A percentile compares a stretch with the other conserved stretches of the same genome.
Conservation (phyloP, 2,329 filamentous ascomycete genomes). For the Cercospora beticola region DNA sequence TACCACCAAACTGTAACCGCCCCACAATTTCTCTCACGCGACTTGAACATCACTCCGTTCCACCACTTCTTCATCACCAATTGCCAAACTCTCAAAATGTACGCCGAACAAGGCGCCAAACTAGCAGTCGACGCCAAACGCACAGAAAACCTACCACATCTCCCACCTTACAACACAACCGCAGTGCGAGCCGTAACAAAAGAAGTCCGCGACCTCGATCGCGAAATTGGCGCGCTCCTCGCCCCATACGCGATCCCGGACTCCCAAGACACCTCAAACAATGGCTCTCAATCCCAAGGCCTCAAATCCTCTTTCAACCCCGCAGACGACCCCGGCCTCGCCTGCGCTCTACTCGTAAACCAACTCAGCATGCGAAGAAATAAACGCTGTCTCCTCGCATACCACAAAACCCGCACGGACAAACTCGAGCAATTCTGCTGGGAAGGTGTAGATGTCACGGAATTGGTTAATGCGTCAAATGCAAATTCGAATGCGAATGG, state of each 20-base stretch:
- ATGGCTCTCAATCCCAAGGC: slow-evolving; percentile 19
- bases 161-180: slow-evolving; percentile 91
- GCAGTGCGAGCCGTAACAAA: slow-evolving; percentile 82
- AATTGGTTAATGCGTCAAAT: slow-evolving; percentile 54
- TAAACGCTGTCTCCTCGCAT: slow-evolving; percentile 91
- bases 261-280: slow-evolving; percentile 39
- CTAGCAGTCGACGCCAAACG: slow-evolving; percentile 96
- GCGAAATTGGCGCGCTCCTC: slow-evolving; percentile 75
- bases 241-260: slow-evolving; percentile 65
- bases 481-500: slow-evolving; percentile 33
- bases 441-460: slow-evolving; percentile 80
- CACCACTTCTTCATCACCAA: not conserved
- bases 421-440: slow-evolving; percentile 93
- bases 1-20: not conserved
- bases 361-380: slow-evolving; percentile 94
- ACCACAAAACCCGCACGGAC: slow-evolving; percentile 85
- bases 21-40: not conserved
- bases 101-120: slow-evolving; percentile 84
- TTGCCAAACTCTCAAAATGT: slow-evolving; percentile 57
- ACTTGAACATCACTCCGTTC: not conserved
- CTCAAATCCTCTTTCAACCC: slow-evolving; percentile 78
- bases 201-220: slow-evolving; percentile 90
- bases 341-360: slow-evolving; percentile 86
- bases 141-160: slow-evolving; percentile 78
- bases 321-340: slow-evolving; percentile 74